Base-by-base conservation (phyloP, 768 basidiomycete species). In the Bullera alba region DNA sequence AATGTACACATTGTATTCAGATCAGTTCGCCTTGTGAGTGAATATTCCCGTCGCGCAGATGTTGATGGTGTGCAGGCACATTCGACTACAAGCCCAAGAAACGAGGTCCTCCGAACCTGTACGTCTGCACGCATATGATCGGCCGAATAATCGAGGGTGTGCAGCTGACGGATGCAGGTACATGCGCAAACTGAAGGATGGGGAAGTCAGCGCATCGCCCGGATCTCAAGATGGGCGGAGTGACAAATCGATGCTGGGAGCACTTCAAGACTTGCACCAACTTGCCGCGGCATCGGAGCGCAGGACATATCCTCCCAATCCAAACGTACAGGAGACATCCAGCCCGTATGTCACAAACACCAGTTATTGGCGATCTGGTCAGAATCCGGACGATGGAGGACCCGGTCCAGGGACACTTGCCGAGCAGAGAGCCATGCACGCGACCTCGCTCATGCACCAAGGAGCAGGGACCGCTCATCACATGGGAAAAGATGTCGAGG, bases 61-160 rank as follows among this genome's bases (percentile, higher is more conserved):
- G 34, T 21, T 4, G 23, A 16, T 15, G 14, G 0, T 42, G 23
- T 19, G 12, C 23, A 65, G 63, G 90, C 71, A 89, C 86, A 0
- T 93, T 91, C 60, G 85, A 88, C 66, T 92, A 92, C 69, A 85
- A 87, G 68, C 90, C 90, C 17, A 90, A 90, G 77, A 92, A 92
- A 73, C 77, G 90, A 49, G 90, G 90, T 0, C 90, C 90, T 2
- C 90, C 89, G 1, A 92, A 92, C 72, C 77, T 90, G 86, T 92
- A 73, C 46, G 62, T 62, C 21, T 35, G 50, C 37, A 22, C 45
- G n/a, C n/a, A n/a, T n/a, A n/a, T 17, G 8, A 25, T 21, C 37
- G 21, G 26, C 16, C 21, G n/a, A 37, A n/a, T 36, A 39, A 21
- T 21, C 28, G 42, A 4, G 10, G 14, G 7, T 5, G n/a, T n/a